A percentile compares a stretch with the other conserved stretches of the same genome.
Conservation (phyloP, 805 yeast species). For the Starmerella lactis-condensi region DNA sequence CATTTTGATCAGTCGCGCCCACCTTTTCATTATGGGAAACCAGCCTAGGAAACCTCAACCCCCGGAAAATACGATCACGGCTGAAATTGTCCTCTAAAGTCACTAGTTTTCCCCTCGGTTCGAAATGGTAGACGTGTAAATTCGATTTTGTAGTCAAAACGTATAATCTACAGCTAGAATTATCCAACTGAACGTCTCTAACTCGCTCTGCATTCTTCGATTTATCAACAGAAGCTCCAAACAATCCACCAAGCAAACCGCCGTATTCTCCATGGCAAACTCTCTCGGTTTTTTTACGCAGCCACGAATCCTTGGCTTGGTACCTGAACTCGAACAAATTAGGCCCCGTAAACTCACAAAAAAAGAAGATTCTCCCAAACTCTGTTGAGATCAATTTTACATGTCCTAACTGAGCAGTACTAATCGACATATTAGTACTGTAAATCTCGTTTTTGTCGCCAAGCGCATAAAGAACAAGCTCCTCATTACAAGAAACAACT, state of each 20-base stretch:
- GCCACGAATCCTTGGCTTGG: constrained; percentile 70
- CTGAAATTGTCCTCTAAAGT: constrained; percentile 3
- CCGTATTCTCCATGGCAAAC: constrained; percentile 35
- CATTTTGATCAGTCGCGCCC: too few relatives aligned
- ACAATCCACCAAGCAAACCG: constrained; percentile 15
- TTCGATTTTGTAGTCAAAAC: constrained; percentile 65
- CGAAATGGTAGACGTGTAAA: constrained; percentile 58
- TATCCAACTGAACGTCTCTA: constrained; percentile 52
- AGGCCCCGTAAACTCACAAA: constrained; percentile 56
- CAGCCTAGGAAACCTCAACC: neutral
- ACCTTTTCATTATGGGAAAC: too few relatives aligned
- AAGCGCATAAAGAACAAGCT: constrained; percentile 59
- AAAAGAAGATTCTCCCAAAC: constrained; percentile 63
- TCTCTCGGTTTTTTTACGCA: constrained; percentile 63
- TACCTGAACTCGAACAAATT: constrained; percentile 80
- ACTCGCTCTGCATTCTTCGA: constrained; percentile 30
- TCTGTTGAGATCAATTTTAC: constrained; percentile 44
- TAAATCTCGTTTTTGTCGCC: constrained; percentile 48
- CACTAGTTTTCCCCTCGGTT: constrained; percentile 9
- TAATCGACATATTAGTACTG: constrained; percentile 66
- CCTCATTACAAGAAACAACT: constrained; percentile 61
- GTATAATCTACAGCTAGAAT: constrained; percentile 57
- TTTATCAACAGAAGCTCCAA: constrained; percentile 4
- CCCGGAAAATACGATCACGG: constrained; percentile 1
- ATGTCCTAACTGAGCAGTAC: constrained; percentile 60